Conservation (phyloP, 345 rosid genomes). For the Lumnitzera racemosa region DNA sequence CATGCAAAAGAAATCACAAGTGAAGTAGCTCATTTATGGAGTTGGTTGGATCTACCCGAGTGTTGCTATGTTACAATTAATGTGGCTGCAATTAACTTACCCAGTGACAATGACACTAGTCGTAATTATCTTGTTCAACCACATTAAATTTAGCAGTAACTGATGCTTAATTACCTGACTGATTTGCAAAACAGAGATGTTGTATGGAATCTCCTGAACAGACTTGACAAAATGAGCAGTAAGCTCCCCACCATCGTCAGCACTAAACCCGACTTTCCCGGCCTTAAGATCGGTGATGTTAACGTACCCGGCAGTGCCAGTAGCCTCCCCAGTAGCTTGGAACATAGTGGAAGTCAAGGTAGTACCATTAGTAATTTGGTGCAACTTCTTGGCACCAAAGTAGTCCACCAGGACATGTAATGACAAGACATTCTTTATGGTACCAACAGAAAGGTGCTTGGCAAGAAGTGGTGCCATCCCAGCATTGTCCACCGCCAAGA, state of each 20-base stretch:
- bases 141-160: not conserved
- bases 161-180: conserved; percentile 32
- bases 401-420: conserved; percentile 87
- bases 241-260: conserved; percentile 43
- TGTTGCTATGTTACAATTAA: too few species aligned
- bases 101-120: not conserved
- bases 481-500: conserved; percentile 75
- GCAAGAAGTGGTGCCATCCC: conserved; percentile 67
- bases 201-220: conserved; percentile 66
- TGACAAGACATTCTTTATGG: conserved; percentile 75
- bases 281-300: conserved; percentile 74
- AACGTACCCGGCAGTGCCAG: conserved; percentile 76
- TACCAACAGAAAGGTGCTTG: conserved; percentile 52
- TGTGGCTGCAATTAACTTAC: too few species aligned
- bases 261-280: conserved; percentile 84
- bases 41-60: too few species aligned
- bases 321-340: conserved; percentile 84
- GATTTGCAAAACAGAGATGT: conserved; percentile 72
- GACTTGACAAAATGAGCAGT: conserved; percentile 60
- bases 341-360: conserved; percentile 74
- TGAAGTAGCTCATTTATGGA: too few species aligned
- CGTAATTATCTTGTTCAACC: not conserved
- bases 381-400: conserved; percentile 87
- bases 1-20: too few species aligned
- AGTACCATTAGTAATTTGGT: conserved; percentile 66